phyloP scores from a whole-genome alignment of 352 stramenopile species.

The Phytopythium boreale region DNA sequence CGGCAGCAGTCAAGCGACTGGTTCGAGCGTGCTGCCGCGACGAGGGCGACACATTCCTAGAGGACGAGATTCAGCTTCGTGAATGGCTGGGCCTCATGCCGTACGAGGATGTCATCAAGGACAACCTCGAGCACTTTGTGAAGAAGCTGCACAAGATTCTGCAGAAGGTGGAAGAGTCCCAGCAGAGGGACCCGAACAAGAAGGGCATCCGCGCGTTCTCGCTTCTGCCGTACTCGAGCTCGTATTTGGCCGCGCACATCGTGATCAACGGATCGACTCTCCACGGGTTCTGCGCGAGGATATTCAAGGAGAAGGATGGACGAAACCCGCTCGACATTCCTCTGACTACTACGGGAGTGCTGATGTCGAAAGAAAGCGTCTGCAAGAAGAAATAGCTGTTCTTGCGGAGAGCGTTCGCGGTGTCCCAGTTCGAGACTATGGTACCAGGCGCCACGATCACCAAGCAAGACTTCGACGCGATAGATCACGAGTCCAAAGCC shows the following conservation, averaged over 20 bases:
- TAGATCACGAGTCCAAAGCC: slow-evolving; percentile 12
- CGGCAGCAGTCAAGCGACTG: background rate
- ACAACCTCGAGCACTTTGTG: slow-evolving; percentile 9
- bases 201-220: slow-evolving; percentile 6
- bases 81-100: slow-evolving; percentile 1
- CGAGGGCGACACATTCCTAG: background rate
- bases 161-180: slow-evolving; percentile 1
- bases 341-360: background rate
- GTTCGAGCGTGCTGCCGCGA: slow-evolving; percentile 6
- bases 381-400: background rate
- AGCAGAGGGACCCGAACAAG: background rate
- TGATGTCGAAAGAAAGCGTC: background rate
- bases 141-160: slow-evolving; percentile 5
- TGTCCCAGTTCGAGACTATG: slow-evolving; percentile 12
- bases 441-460: background rate
- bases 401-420: slow-evolving; percentile 8
- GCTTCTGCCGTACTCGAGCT: slow-evolving; percentile 8
- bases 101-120: slow-evolving; percentile 8
- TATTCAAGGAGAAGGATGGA: background rate
- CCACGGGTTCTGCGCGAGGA: slow-evolving; percentile 1
- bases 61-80: slow-evolving; percentile 1
- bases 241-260: slow-evolving; percentile 1
- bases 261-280: slow-evolving; percentile 11
- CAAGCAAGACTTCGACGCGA: slow-evolving; percentile 6
- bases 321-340: slow-evolving; percentile 1